phyloP scores from a whole-genome alignment of 2,329 filamentous ascomycete genomes.

The Monilinia fructigena region DNA sequence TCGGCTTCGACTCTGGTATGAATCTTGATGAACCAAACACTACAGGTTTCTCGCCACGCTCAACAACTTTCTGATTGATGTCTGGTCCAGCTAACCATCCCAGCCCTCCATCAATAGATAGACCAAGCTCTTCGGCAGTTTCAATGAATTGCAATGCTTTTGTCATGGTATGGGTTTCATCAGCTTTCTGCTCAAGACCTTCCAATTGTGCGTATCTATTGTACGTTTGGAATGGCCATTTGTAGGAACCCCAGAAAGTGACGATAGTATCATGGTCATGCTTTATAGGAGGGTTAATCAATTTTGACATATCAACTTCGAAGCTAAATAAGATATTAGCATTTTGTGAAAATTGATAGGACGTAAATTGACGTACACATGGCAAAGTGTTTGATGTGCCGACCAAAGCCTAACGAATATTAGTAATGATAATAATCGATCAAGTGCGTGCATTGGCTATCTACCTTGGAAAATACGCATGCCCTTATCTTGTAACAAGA shows the following conservation, averaged over 20 bases:
- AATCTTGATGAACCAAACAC: slow-evolving; percentile 49
- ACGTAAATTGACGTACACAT: slow-evolving; percentile 45
- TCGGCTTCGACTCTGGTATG: slow-evolving; percentile 39
- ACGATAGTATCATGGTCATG: slow-evolving; percentile 52
- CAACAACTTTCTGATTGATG: slow-evolving; percentile 48
- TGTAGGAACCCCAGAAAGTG: slow-evolving; percentile 63
- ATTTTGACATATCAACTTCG: slow-evolving; percentile 58
- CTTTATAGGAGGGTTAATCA: slow-evolving; percentile 56
- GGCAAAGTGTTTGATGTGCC: slow-evolving; percentile 61
- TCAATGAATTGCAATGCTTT: slow-evolving; percentile 57
- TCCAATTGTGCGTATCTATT: slow-evolving; percentile 58
- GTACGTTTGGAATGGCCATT: slow-evolving; percentile 61
- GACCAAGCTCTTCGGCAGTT: slow-evolving; percentile 59
- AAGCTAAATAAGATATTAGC: slow-evolving; percentile 42
- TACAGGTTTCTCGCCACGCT: slow-evolving; percentile 39
- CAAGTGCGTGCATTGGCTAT: neutral
- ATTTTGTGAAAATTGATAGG: neutral
- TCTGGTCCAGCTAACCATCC: slow-evolving; percentile 67
- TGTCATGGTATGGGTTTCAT: slow-evolving; percentile 61
- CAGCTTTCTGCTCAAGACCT: slow-evolving; percentile 60
- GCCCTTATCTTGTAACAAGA: slow-evolving; percentile 46
- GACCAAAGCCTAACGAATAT: slow-evolving; percentile 47
- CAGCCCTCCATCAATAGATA: slow-evolving; percentile 66
- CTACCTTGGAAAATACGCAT: slow-evolving; percentile 58
- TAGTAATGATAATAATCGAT: slow-evolving; percentile 12